Base-by-base conservation (phyloP, 2,329 filamentous ascomycete genomes). In the Penicillium sp. region DNA sequence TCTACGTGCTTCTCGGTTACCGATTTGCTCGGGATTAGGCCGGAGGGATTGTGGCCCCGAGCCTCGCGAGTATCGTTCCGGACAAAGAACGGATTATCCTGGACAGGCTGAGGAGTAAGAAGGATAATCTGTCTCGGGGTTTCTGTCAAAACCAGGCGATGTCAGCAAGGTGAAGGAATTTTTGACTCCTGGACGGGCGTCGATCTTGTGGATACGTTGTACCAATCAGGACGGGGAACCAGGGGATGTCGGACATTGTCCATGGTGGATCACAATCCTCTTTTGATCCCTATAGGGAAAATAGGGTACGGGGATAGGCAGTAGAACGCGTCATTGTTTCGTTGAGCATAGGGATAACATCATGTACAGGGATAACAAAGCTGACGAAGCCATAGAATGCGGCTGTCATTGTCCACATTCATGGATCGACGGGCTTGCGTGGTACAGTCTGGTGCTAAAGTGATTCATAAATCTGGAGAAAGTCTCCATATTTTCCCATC, bases 281-380 rank as follows among this genome's bases (percentile, higher is more conserved):
- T 48, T 50, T 29, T 29, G 19, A 11, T 57, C 60, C 58, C 47
- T 57, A 54, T 56, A 55, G 26, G 58, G 60, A 54, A 16, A 33
- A 21, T 21, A 41, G 39, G 39, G 39, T 6, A 41, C 2, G 14
- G 46, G 43, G 19, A 16, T n/a, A 22, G 14, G 22, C 27, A 22
- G 9, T 14, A 35, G 55, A 57, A 62, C 55, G 57, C 62, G 62
- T 64, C 59, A 64, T 57, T 62, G 16, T 49, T 44, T 54, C 43
- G 10, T 33, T 46, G 16, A 26, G 31, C 39, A 39, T 5, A 52
- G 48, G 14, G n/a, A 52, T 59, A 50, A 57, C 61, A 60, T 56
- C 49, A 60, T 52, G 52, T 27, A 33, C 43, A 48, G 53, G 31
- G 50, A 43, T 45, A 52, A 29, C 39, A 51, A 33, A 33, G 52